Evolutionary conservation across 2,329 filamentous ascomycete genomes (phyloP), one percentile per base, ranked within the genome.

Genomic region (Rutstroemia sp.): DNA sequence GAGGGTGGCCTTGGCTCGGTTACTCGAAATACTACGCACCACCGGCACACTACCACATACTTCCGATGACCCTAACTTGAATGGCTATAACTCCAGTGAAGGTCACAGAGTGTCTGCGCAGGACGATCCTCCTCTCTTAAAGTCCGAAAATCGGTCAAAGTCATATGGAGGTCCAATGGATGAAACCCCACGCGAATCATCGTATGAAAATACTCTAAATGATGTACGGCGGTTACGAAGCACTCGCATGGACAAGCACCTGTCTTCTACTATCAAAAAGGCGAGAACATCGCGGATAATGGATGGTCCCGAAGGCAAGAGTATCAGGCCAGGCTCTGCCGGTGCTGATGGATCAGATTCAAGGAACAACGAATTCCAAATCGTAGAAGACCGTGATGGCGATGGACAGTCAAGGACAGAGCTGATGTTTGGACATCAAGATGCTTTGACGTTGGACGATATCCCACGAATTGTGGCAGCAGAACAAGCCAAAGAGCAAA

Each of bases 381-480:
- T 94, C 63, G 83, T 92, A 1, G 89, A 95, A 67, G 90, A 95
- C 65, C 80, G 81, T 49, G 87, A 89, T 63, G 76, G 76, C 34
- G 82, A 84, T 62, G 82, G 84, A 50, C 86, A 89, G 63, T 79
- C 82, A 19, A 80, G 85, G 34, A 85, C 87, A 16, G 90, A 92
- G 65, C 79, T 92, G 64, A 92, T 92, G 67, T 91, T 99, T 68
- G 90, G 90, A 38, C 86, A 91, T 63, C 88, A 92, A 67, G 92
- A 97, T 71, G 90, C 90, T 23, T 81, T 99, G 60, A 96, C 92
- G 0, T 76, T 99, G 56, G 94, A 99, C 67, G 94, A 99, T 67
- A 97, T 99, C 64, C 91, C 94, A 8, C 83, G 94, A 61, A 95
- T 99, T 66, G 92, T 96, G 44, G 94, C 94, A 37, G 90, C 94